Evolutionary conservation across 176 grass and related monocot genomes (phyloP), one percentile per base, ranked within the genome.

Genomic region (Carex kokanica): DNA sequence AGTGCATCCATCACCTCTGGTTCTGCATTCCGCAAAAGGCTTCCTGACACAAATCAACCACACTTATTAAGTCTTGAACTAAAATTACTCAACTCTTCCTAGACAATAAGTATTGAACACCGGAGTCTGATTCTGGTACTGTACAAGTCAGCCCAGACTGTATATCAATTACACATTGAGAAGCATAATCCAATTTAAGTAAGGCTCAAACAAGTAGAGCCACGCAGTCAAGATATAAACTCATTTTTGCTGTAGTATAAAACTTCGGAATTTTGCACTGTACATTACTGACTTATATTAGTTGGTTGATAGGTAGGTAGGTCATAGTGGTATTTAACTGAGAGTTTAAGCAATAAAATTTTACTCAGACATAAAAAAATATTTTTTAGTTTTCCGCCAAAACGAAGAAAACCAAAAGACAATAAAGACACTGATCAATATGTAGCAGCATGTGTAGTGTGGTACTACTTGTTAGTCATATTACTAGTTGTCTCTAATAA

Each of bases 1-100:
- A 98, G 84, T 86, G 88, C 86, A 87, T 98, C 95, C 92, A 98
- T 94, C 82, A 98, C 70, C 83, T 98, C 92, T 53, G 92, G 95
- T 73, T 91, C 85, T 86, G 88, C 95, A 85, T 86, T 45, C 10
- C 95, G 92, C 60, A 98, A 71, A 84, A 98, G 92, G 60, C 89
- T 89, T 84, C 92, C 95, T 95, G 85, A 87, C 36, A 84, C 60
- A 82, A 82, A 67, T 15, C 6, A 67, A 82, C 54, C 23, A 53
- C 60, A 82, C 47, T 16, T 9, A 64, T 56, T 29, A 68, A 65
- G 84, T 80, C 25, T 47, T 60, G 79, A 23, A 79, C 68, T 73
- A 49, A 40, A 40, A 73, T 49, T 7, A 75, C 21, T 49, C 49
- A 78, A 78, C 41, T 29, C 24, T 71, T 58, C 66, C 67, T 16